These are phyloP conservation scores for Biscogniauxia marginata DNA, from an alignment of 2,329 filamentous ascomycete genomes.

Conservation along the genomic window DNA sequence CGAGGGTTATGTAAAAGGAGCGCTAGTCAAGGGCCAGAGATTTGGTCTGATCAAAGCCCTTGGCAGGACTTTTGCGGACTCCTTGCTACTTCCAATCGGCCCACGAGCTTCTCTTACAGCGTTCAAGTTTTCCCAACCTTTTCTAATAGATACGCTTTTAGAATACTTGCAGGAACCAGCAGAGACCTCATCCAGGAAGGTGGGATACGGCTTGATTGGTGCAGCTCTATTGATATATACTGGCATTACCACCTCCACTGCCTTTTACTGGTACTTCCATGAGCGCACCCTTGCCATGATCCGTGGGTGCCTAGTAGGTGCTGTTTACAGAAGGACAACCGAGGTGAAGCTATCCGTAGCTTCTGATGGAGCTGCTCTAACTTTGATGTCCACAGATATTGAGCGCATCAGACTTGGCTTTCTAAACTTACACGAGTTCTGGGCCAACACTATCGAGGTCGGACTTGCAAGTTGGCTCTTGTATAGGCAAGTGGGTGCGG, in stretches of 20 bases:
- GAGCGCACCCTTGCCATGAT: slow-evolving; percentile 31
- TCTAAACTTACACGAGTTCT: slow-evolving; percentile 39
- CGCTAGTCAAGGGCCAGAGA: slow-evolving; percentile 7
- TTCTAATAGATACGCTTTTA: slow-evolving; percentile 34
- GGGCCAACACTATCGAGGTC: slow-evolving; percentile 42
- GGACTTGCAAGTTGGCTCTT: slow-evolving; percentile 47
- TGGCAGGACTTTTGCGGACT: slow-evolving; percentile 13
- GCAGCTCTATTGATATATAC: slow-evolving; percentile 40
- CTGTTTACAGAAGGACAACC: slow-evolving; percentile 35
- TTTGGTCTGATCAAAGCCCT: slow-evolving; percentile 16
- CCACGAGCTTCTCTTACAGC: slow-evolving; percentile 27
- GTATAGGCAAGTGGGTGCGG: slow-evolving; percentile 44
- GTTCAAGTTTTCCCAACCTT: slow-evolving; percentile 36
- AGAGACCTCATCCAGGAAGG: slow-evolving; percentile 14
- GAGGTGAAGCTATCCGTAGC: slow-evolving; percentile 18
- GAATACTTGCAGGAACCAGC: slow-evolving; percentile 27
- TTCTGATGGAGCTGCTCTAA: slow-evolving; percentile 42
- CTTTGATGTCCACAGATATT: slow-evolving; percentile 46
- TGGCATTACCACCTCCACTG: slow-evolving; percentile 39
- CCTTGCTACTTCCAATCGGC: slow-evolving; percentile 25
- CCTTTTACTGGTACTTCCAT: slow-evolving; percentile 41
- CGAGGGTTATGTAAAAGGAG: slow-evolving; percentile 9
- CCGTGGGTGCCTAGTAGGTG: slow-evolving; percentile 30
- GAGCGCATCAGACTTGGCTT: slow-evolving; percentile 40
- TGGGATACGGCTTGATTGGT: slow-evolving; percentile 43